Percentiles rank a stretch among this genome's conserved stretches.
Conservation (phyloP, 768 basidiomycete genomes). For the Exsudoporus frostii region DNA sequence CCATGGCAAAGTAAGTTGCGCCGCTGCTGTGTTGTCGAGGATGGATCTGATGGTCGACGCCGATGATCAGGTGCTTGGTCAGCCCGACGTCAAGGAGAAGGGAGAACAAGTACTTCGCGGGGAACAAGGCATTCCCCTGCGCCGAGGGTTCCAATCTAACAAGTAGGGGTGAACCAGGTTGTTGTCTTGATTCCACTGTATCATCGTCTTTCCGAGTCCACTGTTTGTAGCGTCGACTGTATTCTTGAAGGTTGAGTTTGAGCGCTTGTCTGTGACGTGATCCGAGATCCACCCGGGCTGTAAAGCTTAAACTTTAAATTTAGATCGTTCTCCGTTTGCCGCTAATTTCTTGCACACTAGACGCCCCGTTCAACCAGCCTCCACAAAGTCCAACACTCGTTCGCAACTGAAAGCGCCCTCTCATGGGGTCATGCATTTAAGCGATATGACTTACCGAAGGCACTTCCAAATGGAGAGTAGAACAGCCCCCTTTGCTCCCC, state of each 20-base stretch:
- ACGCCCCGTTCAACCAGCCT: not conserved
- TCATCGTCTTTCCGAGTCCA: not conserved
- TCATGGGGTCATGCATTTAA: not conserved
- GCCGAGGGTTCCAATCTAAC: constrained; percentile 22
- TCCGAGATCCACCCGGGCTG: constrained; percentile 19
- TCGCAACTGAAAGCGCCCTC: not conserved
- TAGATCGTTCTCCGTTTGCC: not conserved
- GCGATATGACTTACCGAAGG: not conserved
- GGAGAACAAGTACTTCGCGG: constrained; percentile 55
- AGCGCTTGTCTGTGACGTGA: not conserved
- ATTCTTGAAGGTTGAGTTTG: not conserved
- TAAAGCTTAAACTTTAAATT: constrained; percentile 23
- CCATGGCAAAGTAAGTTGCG: constrained; percentile 28
- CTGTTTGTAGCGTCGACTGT: not conserved
- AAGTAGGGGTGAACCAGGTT: constrained; percentile 9
- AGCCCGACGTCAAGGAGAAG: constrained; percentile 48
- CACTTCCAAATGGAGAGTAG: not conserved
- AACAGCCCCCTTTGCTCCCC: not conserved
- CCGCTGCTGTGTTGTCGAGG: constrained; percentile 1
- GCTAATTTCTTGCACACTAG: too few species aligned
- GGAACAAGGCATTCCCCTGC: constrained; percentile 35
- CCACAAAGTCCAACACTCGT: not conserved
- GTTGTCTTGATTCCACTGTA: not conserved
- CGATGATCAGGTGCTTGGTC: constrained; percentile 24
- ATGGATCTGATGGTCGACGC: not conserved